Evolutionary conservation across 805 yeast species (phyloP).

Genomic region (Isabelozyma heimii): DNA sequence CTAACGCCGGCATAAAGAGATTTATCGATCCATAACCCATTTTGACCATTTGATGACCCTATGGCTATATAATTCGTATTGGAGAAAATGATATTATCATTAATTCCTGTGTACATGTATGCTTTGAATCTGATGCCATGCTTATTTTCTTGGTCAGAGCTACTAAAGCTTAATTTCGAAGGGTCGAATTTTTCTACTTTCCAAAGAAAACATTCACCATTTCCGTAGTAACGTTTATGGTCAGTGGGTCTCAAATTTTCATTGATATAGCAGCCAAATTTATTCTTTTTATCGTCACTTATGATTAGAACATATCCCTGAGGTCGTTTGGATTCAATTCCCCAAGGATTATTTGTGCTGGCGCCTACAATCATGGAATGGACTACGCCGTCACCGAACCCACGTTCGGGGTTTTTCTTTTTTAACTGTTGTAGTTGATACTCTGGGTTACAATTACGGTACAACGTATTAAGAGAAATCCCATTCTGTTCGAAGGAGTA

Average conservation of each 20-base stretch:
- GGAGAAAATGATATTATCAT: slow-evolving; percentile 83
- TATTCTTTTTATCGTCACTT: slow-evolving; percentile 57
- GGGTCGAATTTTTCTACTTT: slow-evolving; percentile 49
- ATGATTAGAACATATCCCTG: slow-evolving; percentile 75
- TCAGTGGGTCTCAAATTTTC: slow-evolving; percentile 73
- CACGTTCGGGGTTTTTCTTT: slow-evolving; percentile 17
- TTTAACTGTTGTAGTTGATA: slow-evolving; percentile 23
- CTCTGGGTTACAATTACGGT: slow-evolving; percentile 51
- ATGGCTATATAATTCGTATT: slow-evolving; percentile 73
- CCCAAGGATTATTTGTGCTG: slow-evolving; percentile 8
- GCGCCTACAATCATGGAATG: slow-evolving; percentile 23
- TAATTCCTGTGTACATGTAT: slow-evolving; percentile 82
- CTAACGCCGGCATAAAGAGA: slow-evolving; percentile 75
- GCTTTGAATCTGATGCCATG: slow-evolving; percentile 56
- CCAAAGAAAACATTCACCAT: slow-evolving; percentile 96
- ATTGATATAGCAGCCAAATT: slow-evolving; percentile 79
- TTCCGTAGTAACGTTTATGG: slow-evolving; percentile 76
- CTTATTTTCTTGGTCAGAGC: background rate
- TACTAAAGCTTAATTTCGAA: slow-evolving; percentile 7
- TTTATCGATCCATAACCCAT: slow-evolving; percentile 86
- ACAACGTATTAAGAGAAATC: slow-evolving; percentile 77
- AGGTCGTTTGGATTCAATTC: slow-evolving; percentile 25
- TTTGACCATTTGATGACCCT: slow-evolving; percentile 92
- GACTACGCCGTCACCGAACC: slow-evolving; percentile 36
- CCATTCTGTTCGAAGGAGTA: slow-evolving; percentile 95